Evolutionary conservation across 345 rosid genomes (phyloP).

Genomic region (Streptanthus diversifolius): DNA sequence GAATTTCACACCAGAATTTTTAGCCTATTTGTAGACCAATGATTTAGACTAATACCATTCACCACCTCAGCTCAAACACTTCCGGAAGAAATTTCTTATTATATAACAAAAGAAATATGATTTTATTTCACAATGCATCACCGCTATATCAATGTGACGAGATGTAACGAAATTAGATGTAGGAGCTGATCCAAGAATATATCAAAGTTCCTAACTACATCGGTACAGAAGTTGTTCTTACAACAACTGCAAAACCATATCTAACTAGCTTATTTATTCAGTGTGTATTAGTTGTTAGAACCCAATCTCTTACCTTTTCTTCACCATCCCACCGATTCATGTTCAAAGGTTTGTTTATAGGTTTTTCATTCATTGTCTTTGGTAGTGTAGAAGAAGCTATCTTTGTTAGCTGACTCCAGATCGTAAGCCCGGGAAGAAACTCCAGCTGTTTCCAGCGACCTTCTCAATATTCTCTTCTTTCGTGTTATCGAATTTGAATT

Average conservation of each 20-base stretch:
- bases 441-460: conserved; percentile 71
- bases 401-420: conserved; percentile 58
- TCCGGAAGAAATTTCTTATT: background rate
- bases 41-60: background rate
- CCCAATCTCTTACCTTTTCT: conserved; percentile 4
- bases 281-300: conserved; percentile 30
- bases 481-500: conserved; percentile 74
- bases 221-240: conserved; percentile 3
- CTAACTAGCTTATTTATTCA: conserved; percentile 20
- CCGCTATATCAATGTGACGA: background rate
- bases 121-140: background rate
- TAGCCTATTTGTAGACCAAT: background rate
- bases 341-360: background rate
- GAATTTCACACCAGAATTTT: background rate
- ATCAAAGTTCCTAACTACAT: conserved; percentile 18
- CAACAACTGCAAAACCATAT: conserved; percentile 12
- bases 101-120: background rate
- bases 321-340: background rate
- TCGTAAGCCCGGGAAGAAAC: conserved; percentile 80
- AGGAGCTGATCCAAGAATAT: conserved; percentile 9
- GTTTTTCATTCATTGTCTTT: background rate
- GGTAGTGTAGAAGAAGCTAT: background rate
- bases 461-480: conserved; percentile 58
- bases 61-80: background rate
- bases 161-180: background rate